Evolutionary conservation across 768 basidiomycete genomes (phyloP).

Genomic region (Serendipita indica): DNA sequence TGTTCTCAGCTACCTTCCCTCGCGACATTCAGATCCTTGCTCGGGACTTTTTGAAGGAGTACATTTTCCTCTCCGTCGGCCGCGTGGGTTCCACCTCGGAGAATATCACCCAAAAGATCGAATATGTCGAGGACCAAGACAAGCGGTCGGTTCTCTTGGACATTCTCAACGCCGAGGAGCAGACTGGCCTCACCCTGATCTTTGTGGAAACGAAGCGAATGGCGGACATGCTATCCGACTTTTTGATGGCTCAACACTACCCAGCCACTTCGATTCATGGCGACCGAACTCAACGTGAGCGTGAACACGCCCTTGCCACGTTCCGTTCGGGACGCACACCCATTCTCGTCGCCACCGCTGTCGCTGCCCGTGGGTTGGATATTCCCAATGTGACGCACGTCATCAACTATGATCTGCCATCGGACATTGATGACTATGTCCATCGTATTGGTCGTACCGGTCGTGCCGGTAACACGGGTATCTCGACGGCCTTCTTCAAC

Average conservation of each 20-base stretch:
- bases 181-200: conserved; percentile 68
- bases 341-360: conserved; percentile 93
- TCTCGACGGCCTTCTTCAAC: conserved; percentile 92
- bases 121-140: conserved; percentile 94
- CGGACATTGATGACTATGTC: conserved; percentile 98
- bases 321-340: conserved; percentile 94
- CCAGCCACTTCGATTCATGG: conserved; percentile 96
- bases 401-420: conserved; percentile 93
- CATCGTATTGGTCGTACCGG: conserved; percentile 97
- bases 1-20: conserved; percentile 99
- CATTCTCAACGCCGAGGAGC: conserved; percentile 65
- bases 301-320: conserved; percentile 86
- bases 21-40: conserved; percentile 96
- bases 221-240: conserved; percentile 97
- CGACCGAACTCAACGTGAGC: conserved; percentile 93
- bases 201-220: conserved; percentile 99
- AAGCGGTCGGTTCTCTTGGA: conserved; percentile 95
- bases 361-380: conserved; percentile 96
- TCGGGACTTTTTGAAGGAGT: conserved; percentile 93
- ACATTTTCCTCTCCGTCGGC: conserved; percentile 96
- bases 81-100: conserved; percentile 97
- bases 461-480: conserved; percentile 95
- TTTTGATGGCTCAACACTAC: conserved; percentile 67
- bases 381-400: conserved; percentile 99
- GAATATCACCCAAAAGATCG: conserved; percentile 98